Percentiles rank a stretch among this genome's conserved stretches.
These are phyloP conservation scores for Nematodospora anomalae DNA, from an alignment of 1,139 yeast species.

Conservation along the genomic window DNA sequence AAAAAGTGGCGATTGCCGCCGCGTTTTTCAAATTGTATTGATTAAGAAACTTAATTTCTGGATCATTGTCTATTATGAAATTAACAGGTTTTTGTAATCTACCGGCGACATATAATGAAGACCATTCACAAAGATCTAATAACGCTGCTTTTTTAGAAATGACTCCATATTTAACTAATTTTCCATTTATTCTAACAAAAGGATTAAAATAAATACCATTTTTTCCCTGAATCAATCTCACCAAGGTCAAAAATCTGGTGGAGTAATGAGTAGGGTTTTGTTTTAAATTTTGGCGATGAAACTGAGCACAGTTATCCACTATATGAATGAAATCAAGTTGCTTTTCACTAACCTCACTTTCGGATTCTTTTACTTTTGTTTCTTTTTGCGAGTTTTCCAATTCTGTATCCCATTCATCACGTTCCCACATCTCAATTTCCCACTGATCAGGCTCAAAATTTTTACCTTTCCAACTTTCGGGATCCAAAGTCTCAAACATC, in stretches of 20 bases:
- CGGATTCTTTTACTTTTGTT: not conserved
- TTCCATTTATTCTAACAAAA: conserved; percentile 55
- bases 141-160: conserved; percentile 61
- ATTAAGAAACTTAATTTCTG: conserved; percentile 58
- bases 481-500: not conserved
- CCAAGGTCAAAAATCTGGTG: conserved; percentile 58
- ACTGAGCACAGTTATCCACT: conserved; percentile 68
- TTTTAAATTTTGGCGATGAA: conserved; percentile 71
- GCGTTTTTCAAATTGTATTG: conserved; percentile 81
- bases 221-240: conserved; percentile 65
- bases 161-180: conserved; percentile 82
- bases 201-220: conserved; percentile 96
- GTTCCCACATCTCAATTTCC: not conserved
- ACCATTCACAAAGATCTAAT: conserved; percentile 78
- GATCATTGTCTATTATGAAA: conserved; percentile 50
- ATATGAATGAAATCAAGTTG: conserved; percentile 90
- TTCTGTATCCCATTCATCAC: not conserved
- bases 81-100: conserved; percentile 93
- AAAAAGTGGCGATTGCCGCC: conserved; percentile 66
- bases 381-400: not conserved
- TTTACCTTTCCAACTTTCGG: not conserved
- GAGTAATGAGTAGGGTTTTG: conserved; percentile 79
- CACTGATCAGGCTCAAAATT: not conserved
- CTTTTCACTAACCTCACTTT: conserved; percentile 34
- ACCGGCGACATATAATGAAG: conserved; percentile 85